These are phyloP conservation scores for Phytophthora uliginosa DNA, from an alignment of 352 stramenopile species.

Conservation along the genomic window DNA sequence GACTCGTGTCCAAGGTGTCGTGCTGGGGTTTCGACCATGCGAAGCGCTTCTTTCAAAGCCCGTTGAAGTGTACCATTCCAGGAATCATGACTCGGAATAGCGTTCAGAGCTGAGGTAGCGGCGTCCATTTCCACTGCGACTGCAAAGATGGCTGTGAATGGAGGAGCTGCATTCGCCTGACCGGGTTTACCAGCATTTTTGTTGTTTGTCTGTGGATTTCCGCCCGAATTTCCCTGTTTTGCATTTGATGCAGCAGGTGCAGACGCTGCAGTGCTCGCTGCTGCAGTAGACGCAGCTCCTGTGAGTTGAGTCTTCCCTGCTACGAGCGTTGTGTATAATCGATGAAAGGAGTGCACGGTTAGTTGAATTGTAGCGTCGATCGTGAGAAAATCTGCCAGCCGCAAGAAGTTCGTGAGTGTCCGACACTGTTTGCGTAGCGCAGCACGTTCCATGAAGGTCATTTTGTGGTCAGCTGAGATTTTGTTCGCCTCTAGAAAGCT, in stretches of 20 bases:
- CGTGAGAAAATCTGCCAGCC: conserved; percentile 93
- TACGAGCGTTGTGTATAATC: conserved; percentile 60
- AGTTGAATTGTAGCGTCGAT: conserved; percentile 92
- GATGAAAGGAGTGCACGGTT: conserved; percentile 82
- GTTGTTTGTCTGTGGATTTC: not conserved
- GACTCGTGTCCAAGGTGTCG: conserved; percentile 85
- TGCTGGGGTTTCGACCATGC: conserved; percentile 90
- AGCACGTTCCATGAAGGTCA: conserved; percentile 98
- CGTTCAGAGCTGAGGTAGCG: conserved; percentile 46
- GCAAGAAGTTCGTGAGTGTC: conserved; percentile 93
- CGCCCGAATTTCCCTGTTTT: not conserved
- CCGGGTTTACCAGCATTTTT: conserved; percentile 29
- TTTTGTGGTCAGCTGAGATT: conserved; percentile 94
- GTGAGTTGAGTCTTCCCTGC: conserved; percentile 54
- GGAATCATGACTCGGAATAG: conserved; percentile 68
- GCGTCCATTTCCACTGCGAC: conserved; percentile 81
- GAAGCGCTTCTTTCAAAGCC: conserved; percentile 87
- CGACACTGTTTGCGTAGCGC: conserved; percentile 93
- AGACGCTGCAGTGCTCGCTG: not conserved
- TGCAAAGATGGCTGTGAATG: conserved; percentile 68
- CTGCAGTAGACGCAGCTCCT: not conserved
- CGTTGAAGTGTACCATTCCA: conserved; percentile 80
- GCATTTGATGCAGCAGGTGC: not conserved
- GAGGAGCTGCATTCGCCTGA: conserved; percentile 20
- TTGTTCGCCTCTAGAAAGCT: conserved; percentile 93